Evolutionary conservation across 1,284 basidiomycete genomes (phyloP).

Genomic region (Malassezia caprae): DNA sequence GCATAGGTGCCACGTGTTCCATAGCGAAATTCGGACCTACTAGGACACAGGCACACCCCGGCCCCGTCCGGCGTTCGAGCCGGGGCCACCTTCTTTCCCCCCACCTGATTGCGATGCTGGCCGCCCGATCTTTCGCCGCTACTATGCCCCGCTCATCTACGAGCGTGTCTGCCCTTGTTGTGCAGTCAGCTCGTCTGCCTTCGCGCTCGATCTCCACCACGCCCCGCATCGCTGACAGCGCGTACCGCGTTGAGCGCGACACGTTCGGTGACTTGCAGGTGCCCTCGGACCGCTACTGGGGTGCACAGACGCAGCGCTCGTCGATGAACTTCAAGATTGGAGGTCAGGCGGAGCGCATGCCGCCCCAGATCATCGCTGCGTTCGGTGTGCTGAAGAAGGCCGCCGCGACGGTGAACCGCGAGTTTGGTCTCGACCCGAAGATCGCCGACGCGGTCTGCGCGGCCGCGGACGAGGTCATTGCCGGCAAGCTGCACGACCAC

Average conservation of each 20-base stretch:
- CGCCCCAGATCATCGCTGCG: slow-evolving; percentile 87
- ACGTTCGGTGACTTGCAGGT: slow-evolving; percentile 89
- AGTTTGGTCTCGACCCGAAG: slow-evolving; percentile 81
- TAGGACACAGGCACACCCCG: not conserved
- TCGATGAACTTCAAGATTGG: slow-evolving; percentile 98
- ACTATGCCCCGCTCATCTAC: not conserved
- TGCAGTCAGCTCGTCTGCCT: not conserved
- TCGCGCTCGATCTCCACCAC: not conserved
- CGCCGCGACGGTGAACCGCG: slow-evolving; percentile 79
- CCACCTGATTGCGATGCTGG: slow-evolving; percentile 3
- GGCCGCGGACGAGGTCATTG: slow-evolving; percentile 95
- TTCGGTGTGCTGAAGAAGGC: slow-evolving; percentile 98
- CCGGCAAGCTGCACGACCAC: slow-evolving; percentile 70
- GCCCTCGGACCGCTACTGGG: slow-evolving; percentile 92
- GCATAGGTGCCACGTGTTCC: slow-evolving; percentile 9
- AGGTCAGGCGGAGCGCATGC: slow-evolving; percentile 81
- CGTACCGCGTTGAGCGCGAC: slow-evolving; percentile 52
- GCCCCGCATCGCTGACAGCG: not conserved
- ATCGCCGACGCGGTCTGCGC: slow-evolving; percentile 78
- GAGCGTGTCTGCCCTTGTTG: not conserved
- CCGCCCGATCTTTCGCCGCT: slow-evolving; percentile 1
- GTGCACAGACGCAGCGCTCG: slow-evolving; percentile 95
- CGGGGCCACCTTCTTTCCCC: too few relatives aligned
- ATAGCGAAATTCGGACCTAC: not conserved
- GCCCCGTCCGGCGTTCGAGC: not conserved